phyloP scores from a whole-genome alignment of 768 basidiomycete species.

The Lentinula lateritia region DNA sequence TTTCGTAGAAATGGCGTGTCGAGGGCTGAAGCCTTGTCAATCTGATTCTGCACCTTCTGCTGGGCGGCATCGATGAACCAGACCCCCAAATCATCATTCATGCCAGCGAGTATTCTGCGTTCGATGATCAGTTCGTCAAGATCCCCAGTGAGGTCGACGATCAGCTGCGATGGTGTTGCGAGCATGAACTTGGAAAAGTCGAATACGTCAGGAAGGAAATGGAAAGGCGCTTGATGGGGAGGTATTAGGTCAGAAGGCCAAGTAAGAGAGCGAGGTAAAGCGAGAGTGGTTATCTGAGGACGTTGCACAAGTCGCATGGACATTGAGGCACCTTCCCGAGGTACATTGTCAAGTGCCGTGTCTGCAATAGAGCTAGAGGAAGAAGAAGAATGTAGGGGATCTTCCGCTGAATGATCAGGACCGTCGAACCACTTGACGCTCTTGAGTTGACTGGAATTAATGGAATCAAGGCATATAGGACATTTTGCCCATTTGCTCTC shows the following conservation, averaged over 20 bases:
- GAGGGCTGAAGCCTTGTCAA: slow-evolving; percentile 72
- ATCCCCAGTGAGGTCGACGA: slow-evolving; percentile 67
- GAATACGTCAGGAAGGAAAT: slow-evolving; percentile 91
- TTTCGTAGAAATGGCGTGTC: slow-evolving; percentile 62
- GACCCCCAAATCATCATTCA: slow-evolving; percentile 72
- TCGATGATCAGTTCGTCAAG: slow-evolving; percentile 69
- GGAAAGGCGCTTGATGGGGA: slow-evolving; percentile 90
- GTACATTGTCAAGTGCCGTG: slow-evolving; percentile 29
- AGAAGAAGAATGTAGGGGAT: slow-evolving; percentile 31
- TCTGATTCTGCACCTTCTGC: slow-evolving; percentile 70
- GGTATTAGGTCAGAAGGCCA: slow-evolving; percentile 94
- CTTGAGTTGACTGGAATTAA: slow-evolving; percentile 88
- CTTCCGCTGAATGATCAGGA: slow-evolving; percentile 26
- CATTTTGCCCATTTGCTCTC: slow-evolving; percentile 90
- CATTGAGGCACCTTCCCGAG: slow-evolving; percentile 53
- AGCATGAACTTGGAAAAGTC: slow-evolving; percentile 93
- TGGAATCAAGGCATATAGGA: slow-evolving; percentile 93
- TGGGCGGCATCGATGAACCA: slow-evolving; percentile 79
- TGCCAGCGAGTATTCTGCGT: slow-evolving; percentile 53
- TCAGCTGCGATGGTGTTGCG: slow-evolving; percentile 81
- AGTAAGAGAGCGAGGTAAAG: slow-evolving; percentile 83
- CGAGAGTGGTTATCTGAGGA: slow-evolving; percentile 91
- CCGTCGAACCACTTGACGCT: slow-evolving; percentile 86
- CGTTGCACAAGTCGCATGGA: slow-evolving; percentile 89
- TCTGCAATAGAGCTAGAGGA: slow-evolving; percentile 37